phyloP scores from a whole-genome alignment of 2,329 filamentous ascomycete species.

The Neofusicoccum kwambonambiense region DNA sequence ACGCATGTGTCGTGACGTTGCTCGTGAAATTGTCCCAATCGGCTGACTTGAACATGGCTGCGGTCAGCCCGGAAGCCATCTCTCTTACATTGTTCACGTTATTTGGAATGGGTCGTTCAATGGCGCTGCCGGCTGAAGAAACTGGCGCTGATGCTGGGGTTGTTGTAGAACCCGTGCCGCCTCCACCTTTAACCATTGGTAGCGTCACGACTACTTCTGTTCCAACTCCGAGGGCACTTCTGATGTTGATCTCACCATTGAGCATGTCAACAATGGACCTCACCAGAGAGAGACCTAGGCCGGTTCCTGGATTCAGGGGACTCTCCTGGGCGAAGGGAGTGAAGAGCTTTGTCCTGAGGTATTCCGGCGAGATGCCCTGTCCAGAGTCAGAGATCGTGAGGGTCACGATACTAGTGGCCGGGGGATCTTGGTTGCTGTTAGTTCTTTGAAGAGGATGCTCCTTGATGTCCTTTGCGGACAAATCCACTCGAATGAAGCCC shows the following conservation, averaged over 20 bases:
- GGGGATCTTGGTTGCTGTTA: not conserved
- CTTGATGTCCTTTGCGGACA: constrained; percentile 18
- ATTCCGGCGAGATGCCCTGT: constrained; percentile 63
- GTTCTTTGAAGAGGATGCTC: not conserved
- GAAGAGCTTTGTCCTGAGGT: constrained; percentile 59
- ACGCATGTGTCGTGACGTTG: not conserved
- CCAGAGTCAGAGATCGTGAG: constrained; percentile 63
- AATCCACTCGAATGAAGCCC: constrained; percentile 37
- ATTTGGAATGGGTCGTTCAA: constrained; percentile 23
- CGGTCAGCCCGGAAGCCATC: constrained; percentile 8
- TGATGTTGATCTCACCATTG: constrained; percentile 58
- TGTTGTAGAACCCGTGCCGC: not conserved
- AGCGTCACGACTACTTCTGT: constrained; percentile 55
- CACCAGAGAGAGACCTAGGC: constrained; percentile 66
- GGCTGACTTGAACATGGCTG: constrained; percentile 18
- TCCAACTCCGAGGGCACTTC: constrained; percentile 52
- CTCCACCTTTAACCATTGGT: constrained; percentile 31
- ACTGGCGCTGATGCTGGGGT: constrained; percentile 13
- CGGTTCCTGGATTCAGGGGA: constrained; percentile 58
- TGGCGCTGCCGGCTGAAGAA: constrained; percentile 20
- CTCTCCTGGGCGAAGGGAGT: constrained; percentile 66
- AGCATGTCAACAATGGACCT: constrained; percentile 58
- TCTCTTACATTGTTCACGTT: constrained; percentile 20
- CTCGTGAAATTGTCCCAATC: not conserved
- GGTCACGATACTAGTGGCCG: constrained; percentile 25